Base-by-base conservation (phyloP, 2,329 filamentous ascomycete species). In the Lasiodiplodia theobromae region DNA sequence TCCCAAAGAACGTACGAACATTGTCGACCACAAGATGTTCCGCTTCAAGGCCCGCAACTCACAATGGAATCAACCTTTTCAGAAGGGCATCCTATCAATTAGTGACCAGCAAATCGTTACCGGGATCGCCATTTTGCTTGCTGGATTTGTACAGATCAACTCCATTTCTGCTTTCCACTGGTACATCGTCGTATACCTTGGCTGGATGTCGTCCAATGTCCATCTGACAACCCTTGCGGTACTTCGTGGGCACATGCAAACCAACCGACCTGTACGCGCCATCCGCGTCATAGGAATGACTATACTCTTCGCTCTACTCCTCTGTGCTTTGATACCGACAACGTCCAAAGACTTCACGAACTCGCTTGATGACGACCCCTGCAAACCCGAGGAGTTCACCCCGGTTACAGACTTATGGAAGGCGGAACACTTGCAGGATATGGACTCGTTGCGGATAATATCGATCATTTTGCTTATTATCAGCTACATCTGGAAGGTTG, bases 81-180 rank as follows among this genome's bases (percentile, higher is more conserved):
- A 72, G 69, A 69, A 54, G 1, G 49, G 67, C 14, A 71, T 71
- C 21, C 64, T 70, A 7, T 68, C 68, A 3, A 60, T 73, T 11
- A 71, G 69, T 44, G 72, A 72, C 47, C 71, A 73, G 53, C 71
- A 74, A 28, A 71, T 74, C 21, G 70, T 74, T 1, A 72, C 71
- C 0, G 71, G 72, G 1, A 69, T 74, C 21, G 70, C 71, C 3
- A 68, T 73, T 16, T 63, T 73, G 0, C 66, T 68, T 8, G 67
- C 71, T 2, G 72, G 69, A 3, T 74, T 70, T 34, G 64, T 63
- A 18, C 18, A 49, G 25, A 31, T 23, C 8, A 18, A 51, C 18
- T 49, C 60, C 23, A 38, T 72, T 7, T 60, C 62, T 2, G 18
- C 54, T 1, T 68, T 67, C 21, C 72, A 73, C 54, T 73, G 70